phyloP scores from a whole-genome alignment of 768 basidiomycete genomes.

The Boletus tomentosulus region DNA sequence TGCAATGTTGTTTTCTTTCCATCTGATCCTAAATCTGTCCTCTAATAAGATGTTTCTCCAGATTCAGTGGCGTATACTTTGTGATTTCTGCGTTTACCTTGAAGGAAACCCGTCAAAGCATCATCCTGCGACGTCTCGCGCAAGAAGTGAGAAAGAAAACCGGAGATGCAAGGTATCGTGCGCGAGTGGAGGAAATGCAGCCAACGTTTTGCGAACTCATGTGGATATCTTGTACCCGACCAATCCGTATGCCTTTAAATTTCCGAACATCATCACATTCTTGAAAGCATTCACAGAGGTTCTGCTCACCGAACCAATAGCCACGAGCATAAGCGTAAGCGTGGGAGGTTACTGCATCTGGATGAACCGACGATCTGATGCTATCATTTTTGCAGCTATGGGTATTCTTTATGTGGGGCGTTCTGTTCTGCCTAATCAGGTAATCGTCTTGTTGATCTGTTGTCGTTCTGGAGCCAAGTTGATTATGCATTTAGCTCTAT shows the following conservation, averaged over 20 bases:
- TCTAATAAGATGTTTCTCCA: slow-evolving; percentile 18
- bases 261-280: background rate
- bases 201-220: slow-evolving; percentile 53
- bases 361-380: background rate
- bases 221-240: slow-evolving; percentile 64
- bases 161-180: slow-evolving; percentile 58
- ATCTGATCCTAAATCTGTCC: background rate
- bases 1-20: slow-evolving; percentile 45
- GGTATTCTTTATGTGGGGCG: slow-evolving; percentile 71
- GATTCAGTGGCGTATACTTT: slow-evolving; percentile 50
- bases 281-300: slow-evolving; percentile 9
- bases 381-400: slow-evolving; percentile 42
- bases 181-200: slow-evolving; percentile 59
- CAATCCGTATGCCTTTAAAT: slow-evolving; percentile 49
- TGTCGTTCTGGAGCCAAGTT: background rate
- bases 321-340: slow-evolving; percentile 65
- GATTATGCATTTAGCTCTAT: slow-evolving; percentile 43
- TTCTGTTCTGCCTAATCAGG: slow-evolving; percentile 64
- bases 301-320: slow-evolving; percentile 54
- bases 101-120: slow-evolving; percentile 67
- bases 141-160: slow-evolving; percentile 59
- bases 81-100: slow-evolving; percentile 50
- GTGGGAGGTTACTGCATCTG: background rate
- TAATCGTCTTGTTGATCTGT: slow-evolving; percentile 16
- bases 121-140: slow-evolving; percentile 65